Conservation (phyloP, 2,329 filamentous ascomycete genomes). For the Xylariomycetidae sp. region DNA sequence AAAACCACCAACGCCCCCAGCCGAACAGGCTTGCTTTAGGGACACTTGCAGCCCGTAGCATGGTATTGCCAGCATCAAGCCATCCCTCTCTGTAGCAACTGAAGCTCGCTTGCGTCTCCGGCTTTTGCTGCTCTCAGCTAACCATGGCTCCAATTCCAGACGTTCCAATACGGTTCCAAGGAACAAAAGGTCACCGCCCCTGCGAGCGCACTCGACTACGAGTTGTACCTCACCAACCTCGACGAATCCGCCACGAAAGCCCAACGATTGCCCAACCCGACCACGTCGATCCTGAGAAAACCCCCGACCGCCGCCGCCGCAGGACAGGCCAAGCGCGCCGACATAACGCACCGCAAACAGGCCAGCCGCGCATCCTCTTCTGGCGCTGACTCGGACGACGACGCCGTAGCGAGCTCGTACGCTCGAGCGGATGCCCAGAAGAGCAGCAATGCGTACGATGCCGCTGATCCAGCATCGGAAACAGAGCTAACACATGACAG, state of each 20-base stretch:
- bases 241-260: slow-evolving; percentile 40
- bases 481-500: slow-evolving; percentile 30
- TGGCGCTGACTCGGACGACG: slow-evolving; percentile 33
- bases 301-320: slow-evolving; percentile 19
- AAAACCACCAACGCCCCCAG: too few species aligned
- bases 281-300: slow-evolving; percentile 44
- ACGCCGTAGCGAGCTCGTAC: slow-evolving; percentile 7
- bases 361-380: slow-evolving; percentile 30
- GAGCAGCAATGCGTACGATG: slow-evolving; percentile 37
- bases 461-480: slow-evolving; percentile 6
- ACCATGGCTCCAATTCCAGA: slow-evolving; percentile 32
- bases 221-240: slow-evolving; percentile 51
- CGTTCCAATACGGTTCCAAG: slow-evolving; percentile 47
- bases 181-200: slow-evolving; percentile 41
- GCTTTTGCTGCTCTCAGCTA: slow-evolving; percentile 2
- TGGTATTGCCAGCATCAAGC: too few species aligned
- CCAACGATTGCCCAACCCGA: slow-evolving; percentile 42
- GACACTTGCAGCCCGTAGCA: too few species aligned
- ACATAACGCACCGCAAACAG: slow-evolving; percentile 26
- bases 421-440: slow-evolving; percentile 28
- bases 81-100: too few species aligned
- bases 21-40: too few species aligned
- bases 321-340: slow-evolving; percentile 6
- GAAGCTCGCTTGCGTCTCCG: too few species aligned
- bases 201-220: slow-evolving; percentile 42